Base-by-base conservation (phyloP, 306 rosid species). In the Ormosia emarginata region DNA sequence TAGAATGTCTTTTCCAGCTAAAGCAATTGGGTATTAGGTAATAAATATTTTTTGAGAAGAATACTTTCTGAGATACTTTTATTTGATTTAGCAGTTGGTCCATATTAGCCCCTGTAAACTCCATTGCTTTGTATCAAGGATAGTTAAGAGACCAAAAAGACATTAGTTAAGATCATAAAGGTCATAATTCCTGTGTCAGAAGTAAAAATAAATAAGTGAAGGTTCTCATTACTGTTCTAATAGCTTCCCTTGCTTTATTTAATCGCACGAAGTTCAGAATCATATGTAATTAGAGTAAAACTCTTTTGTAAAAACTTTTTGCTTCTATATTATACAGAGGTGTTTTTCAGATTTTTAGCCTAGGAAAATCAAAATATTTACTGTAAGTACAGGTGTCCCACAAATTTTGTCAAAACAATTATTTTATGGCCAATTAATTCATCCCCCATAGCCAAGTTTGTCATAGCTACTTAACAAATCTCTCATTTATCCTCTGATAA, bases 401-500 rank as follows among this genome's bases (percentile, higher is more conserved):
- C 30, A 49, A 49, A 0, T 49, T 33, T 59, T 7, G 30, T 59
- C 30, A 40, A 32, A 40, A 32, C 5, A 15, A 44, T 13, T 9
- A 46, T 57, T 17, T 37, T 76, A 9, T 69, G 66, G 36, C 44
- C 70, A n/a, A 24, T 29, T 39, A 39, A 8, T 77, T 68, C 49
- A 47, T 43, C 36, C 40, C 77, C 46, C 36, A 74, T 57, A 43
- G 47, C 33, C 17, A 65, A 66, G 71, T 82, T 75, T 82, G 39
- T 59, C 77, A 58, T 58, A 24, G 58, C 32, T 40, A 37, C 61
- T 36, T 71, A 40, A 13, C 39, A 56, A 74, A 43, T 74, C 41
- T 52, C 75, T 13, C 24, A 39, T 63, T 72, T 50, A 50, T 49
- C 6, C 13, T 49, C 39, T 52, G 33, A 24, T 53, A 49, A 74